These are phyloP conservation scores for Juglanconis oblonga DNA, from an alignment of 2,329 filamentous ascomycete genomes.

Conservation along the genomic window DNA sequence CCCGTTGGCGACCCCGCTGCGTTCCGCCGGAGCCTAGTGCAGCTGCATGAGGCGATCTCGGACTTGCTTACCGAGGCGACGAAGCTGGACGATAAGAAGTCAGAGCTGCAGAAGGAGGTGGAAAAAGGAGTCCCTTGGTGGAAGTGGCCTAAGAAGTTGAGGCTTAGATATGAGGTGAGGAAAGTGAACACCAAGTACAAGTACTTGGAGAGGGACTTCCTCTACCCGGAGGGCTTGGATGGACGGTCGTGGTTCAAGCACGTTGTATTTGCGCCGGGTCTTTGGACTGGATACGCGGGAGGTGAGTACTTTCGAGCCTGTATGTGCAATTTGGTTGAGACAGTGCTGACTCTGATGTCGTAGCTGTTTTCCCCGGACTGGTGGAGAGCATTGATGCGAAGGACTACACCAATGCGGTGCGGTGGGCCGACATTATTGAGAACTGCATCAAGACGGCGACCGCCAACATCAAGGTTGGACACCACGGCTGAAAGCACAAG, in stretches of 20 bases:
- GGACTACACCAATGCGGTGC: constrained; percentile 55
- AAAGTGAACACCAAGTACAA: constrained; percentile 80
- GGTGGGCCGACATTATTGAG: constrained; percentile 59
- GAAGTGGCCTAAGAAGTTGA: constrained; percentile 67
- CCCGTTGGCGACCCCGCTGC: constrained; percentile 33
- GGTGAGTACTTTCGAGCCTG: constrained; percentile 40
- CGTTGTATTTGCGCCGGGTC: constrained; percentile 84
- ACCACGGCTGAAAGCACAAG: constrained; percentile 7
- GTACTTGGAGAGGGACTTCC: constrained; percentile 74
- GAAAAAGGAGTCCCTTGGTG: constrained; percentile 43
- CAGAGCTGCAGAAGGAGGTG: constrained; percentile 32
- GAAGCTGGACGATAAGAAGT: constrained; percentile 41
- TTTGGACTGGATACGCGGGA: constrained; percentile 90
- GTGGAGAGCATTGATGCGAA: constrained; percentile 60
- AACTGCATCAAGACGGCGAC: constrained; percentile 36
- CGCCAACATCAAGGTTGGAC: constrained; percentile 17
- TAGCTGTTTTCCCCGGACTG: constrained; percentile 61
- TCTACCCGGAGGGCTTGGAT: constrained; percentile 75
- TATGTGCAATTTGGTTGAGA: constrained; percentile 38
- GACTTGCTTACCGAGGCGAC: constrained; percentile 8
- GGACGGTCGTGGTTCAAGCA: constrained; percentile 89
- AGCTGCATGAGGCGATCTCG: constrained; percentile 31
- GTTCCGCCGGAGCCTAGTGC: constrained; percentile 38
- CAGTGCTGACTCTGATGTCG: constrained; percentile 38
- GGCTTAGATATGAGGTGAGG: constrained; percentile 61